Conservation (phyloP, 345 rosid genomes). For the Citrus sinensis region DVS_A1.0 CM039169.1:30267501-30268000, state of each 20-base stretch:
- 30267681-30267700: neutral
- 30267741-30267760: neutral
- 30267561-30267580: slow-evolving; percentile 77
- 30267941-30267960: slow-evolving; percentile 34
- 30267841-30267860: slow-evolving; percentile 97
- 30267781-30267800: neutral
- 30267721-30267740: neutral
- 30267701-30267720: neutral
- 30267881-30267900: slow-evolving; percentile 60
- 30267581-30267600: slow-evolving; percentile 57
- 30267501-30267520: slow-evolving; percentile 30
- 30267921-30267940: slow-evolving; percentile 43
- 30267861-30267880: slow-evolving; percentile 57
- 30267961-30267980: slow-evolving; percentile 26
- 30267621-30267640: neutral
- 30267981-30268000: slow-evolving; percentile 20
- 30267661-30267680: neutral
- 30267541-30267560: slow-evolving; percentile 92
- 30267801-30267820: slow-evolving; percentile 38
- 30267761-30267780: neutral
- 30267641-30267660: neutral
- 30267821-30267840: slow-evolving; percentile 74
- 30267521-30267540: slow-evolving; percentile 62
- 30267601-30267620: neutral
- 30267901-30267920: slow-evolving; percentile 68